These are phyloP conservation scores for Capronia coronata DNA, from an alignment of 2,329 filamentous ascomycete species.

Conservation along the genomic window DNA sequence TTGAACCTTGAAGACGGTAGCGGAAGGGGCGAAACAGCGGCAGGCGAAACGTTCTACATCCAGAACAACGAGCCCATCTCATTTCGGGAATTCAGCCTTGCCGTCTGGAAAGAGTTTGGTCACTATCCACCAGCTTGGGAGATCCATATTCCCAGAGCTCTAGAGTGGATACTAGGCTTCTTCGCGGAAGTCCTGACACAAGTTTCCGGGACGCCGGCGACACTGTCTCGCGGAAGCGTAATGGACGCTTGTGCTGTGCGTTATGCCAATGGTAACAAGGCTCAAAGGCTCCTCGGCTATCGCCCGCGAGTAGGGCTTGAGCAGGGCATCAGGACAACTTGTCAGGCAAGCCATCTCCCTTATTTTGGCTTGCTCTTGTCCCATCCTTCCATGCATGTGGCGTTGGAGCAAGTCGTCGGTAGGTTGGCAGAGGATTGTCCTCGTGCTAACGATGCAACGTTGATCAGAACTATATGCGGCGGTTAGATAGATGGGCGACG, in stretches of 20 bases:
- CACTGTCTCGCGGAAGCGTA: constrained; percentile 49
- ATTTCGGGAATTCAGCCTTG: constrained; percentile 41
- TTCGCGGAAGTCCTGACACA: constrained; percentile 45
- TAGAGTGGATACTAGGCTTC: constrained; percentile 46
- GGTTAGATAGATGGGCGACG: constrained; percentile 1
- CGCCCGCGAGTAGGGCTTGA: constrained; percentile 45
- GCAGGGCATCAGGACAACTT: constrained; percentile 46
- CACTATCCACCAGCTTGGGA: constrained; percentile 45
- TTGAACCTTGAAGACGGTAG: constrained; percentile 2
- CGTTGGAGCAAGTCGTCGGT: background rate
- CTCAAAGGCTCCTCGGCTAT: constrained; percentile 48
- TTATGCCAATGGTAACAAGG: constrained; percentile 50
- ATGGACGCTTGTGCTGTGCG: constrained; percentile 48
- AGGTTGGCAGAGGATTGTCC: background rate
- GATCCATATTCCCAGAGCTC: constrained; percentile 42
- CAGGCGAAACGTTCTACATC: constrained; percentile 43
- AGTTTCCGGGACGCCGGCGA: constrained; percentile 41
- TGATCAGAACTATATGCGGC: constrained; percentile 20
- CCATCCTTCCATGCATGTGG: background rate
- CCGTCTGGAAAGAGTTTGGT: constrained; percentile 45
- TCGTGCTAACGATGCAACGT: constrained; percentile 17
- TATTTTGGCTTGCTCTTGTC: background rate
- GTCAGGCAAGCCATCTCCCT: constrained; percentile 36
- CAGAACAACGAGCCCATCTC: constrained; percentile 43
- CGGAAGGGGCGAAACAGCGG: constrained; percentile 28